phyloP scores from a whole-genome alignment of 352 stramenopile genomes.

The Phytophthora niederhauseri region DNA sequence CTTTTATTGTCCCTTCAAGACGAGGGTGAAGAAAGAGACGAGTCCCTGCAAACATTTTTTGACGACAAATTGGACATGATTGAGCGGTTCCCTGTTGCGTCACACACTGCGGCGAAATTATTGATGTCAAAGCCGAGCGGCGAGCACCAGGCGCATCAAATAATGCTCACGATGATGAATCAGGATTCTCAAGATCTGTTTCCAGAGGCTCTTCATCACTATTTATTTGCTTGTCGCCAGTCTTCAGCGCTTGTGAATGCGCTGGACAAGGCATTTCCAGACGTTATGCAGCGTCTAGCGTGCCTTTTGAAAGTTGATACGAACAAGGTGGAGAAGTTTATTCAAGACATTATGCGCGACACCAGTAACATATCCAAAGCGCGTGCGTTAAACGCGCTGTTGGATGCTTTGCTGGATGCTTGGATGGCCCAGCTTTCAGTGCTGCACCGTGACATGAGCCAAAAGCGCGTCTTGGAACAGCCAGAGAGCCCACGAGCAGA shows the following conservation, averaged over 20 bases:
- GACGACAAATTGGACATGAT: conserved; percentile 27
- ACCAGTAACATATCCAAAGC: conserved; percentile 41
- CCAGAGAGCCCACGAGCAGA: conserved; percentile 10
- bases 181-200: conserved; percentile 23
- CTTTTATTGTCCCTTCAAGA: conserved; percentile 32
- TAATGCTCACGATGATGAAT: conserved; percentile 43
- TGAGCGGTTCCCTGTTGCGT: conserved; percentile 29
- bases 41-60: conserved; percentile 36
- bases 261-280: conserved; percentile 38
- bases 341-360: conserved; percentile 37
- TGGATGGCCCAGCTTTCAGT: conserved; percentile 51
- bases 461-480: conserved; percentile 4
- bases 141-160: conserved; percentile 19
- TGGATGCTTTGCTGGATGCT: conserved; percentile 36
- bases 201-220: conserved; percentile 43
- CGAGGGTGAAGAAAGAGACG: conserved; percentile 11
- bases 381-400: conserved; percentile 37
- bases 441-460: not conserved
- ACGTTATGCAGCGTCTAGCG: conserved; percentile 41
- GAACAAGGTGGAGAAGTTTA: conserved; percentile 28
- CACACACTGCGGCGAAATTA: conserved; percentile 37
- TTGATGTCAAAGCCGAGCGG: conserved; percentile 13
- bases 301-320: conserved; percentile 29
- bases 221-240: conserved; percentile 37
- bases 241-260: conserved; percentile 27